Evolutionary conservation across 2,329 filamentous ascomycete genomes (phyloP).

Genomic region (Colletotrichum sp.): DNA sequence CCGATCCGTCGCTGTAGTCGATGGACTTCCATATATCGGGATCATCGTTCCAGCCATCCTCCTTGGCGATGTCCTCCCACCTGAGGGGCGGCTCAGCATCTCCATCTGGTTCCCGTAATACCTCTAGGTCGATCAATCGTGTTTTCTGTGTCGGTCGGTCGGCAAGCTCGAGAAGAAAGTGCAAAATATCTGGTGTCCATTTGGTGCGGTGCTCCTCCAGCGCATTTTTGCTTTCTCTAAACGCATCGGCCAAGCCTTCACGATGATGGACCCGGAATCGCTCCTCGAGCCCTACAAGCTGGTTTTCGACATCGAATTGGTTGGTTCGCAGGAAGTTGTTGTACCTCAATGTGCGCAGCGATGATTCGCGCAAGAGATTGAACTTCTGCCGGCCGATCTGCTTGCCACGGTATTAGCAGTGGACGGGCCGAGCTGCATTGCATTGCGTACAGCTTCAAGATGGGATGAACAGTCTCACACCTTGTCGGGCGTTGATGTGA

Average conservation of each 20-base stretch:
- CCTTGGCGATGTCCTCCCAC: slow-evolving; percentile 80
- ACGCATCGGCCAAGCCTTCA: slow-evolving; percentile 78
- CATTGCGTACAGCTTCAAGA: slow-evolving; percentile 1
- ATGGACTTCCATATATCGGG: slow-evolving; percentile 74
- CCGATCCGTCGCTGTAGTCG: slow-evolving; percentile 72
- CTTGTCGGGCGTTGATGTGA: slow-evolving; percentile 61
- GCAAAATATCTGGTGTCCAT: slow-evolving; percentile 81
- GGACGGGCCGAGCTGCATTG: not conserved
- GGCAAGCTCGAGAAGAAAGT: slow-evolving; percentile 80
- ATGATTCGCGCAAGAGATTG: slow-evolving; percentile 51
- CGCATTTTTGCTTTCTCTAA: slow-evolving; percentile 64
- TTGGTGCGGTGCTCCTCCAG: slow-evolving; percentile 59
- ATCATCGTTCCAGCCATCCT: slow-evolving; percentile 75
- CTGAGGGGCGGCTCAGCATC: slow-evolving; percentile 58
- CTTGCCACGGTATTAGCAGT: not conserved
- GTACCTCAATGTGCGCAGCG: slow-evolving; percentile 56
- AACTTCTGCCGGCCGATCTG: slow-evolving; percentile 40
- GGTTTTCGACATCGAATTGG: slow-evolving; percentile 73
- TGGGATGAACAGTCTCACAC: slow-evolving; percentile 40
- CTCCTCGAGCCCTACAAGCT: slow-evolving; percentile 78
- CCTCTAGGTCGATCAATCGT: slow-evolving; percentile 66
- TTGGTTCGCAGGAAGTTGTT: slow-evolving; percentile 71
- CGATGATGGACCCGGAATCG: slow-evolving; percentile 83
- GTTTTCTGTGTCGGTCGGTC: slow-evolving; percentile 79
- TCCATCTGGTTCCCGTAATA: slow-evolving; percentile 50